Evolutionary conservation across 805 yeast genomes (phyloP).

Genomic region (Kuraishia piskuri): DNA sequence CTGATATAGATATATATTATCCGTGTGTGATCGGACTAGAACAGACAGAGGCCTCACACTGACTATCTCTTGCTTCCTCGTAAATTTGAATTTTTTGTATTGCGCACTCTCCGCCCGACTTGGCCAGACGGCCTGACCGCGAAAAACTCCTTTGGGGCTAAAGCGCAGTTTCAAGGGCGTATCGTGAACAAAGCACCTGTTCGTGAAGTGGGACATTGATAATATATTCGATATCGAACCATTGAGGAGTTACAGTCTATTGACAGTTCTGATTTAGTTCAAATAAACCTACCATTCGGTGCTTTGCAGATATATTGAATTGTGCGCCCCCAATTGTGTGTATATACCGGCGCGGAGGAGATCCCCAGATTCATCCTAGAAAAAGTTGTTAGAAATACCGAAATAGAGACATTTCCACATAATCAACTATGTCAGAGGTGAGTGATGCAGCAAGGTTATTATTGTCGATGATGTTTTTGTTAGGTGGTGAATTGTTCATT

Average conservation of each 20-base stretch:
- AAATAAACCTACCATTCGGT: neutral
- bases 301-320: neutral
- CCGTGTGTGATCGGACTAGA: too few species aligned
- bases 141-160: neutral
- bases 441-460: neutral
- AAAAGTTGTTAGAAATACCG: neutral
- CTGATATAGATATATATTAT: too few species aligned
- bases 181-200: neutral
- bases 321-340: neutral
- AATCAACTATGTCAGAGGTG: conserved; percentile 4
- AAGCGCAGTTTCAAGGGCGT: neutral
- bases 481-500: too few species aligned
- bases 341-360: neutral
- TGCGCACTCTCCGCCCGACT: neutral
- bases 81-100: neutral
- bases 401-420: neutral
- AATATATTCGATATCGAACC: neutral
- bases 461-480: too few species aligned
- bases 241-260: neutral
- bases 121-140: neutral
- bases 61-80: neutral
- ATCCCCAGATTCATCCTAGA: neutral
- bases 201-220: neutral
- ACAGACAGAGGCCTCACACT: too few species aligned
- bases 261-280: neutral